Percentiles rank a stretch among this genome's conserved stretches.
phyloP scores from a whole-genome alignment of 208 protist genomes.

The Leishmania turanica region DNA sequence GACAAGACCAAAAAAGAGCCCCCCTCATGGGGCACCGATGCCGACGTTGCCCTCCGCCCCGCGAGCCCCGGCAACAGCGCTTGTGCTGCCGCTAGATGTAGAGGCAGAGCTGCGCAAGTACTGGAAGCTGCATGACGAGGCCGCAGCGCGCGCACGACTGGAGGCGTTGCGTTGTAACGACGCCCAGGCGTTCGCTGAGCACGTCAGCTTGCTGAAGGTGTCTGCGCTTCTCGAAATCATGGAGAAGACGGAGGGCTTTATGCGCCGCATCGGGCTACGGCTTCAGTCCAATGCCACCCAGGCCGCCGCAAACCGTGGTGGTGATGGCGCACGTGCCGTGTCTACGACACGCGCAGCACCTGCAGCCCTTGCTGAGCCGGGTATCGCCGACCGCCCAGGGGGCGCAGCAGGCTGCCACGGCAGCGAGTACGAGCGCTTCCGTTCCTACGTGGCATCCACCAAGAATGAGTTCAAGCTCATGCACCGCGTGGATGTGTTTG shows the following conservation, averaged over 20 bases:
- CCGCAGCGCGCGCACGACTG: slow-evolving; percentile 41
- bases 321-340: background rate
- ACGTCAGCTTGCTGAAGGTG: slow-evolving; percentile 57
- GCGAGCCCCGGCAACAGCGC: slow-evolving; percentile 9
- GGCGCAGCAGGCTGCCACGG: background rate
- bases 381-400: background rate
- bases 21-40: background rate
- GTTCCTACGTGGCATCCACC: slow-evolving; percentile 49
- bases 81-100: slow-evolving; percentile 25
- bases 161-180: slow-evolving; percentile 47
- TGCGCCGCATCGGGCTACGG: slow-evolving; percentile 49
- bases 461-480: slow-evolving; percentile 59
- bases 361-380: background rate
- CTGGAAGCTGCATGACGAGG: slow-evolving; percentile 50
- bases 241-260: slow-evolving; percentile 64
- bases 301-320: background rate
- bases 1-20: background rate
- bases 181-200: slow-evolving; percentile 45
- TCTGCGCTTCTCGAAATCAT: slow-evolving; percentile 63
- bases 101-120: slow-evolving; percentile 38
- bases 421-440: slow-evolving; percentile 46
- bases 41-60: background rate
- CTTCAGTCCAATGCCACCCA: slow-evolving; percentile 26
- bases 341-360: background rate
- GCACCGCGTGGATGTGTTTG: slow-evolving; percentile 48